Evolutionary conservation across 192 early-diverging fungal species (phyloP).

Genomic region (Coemansia reversa): DNA sequence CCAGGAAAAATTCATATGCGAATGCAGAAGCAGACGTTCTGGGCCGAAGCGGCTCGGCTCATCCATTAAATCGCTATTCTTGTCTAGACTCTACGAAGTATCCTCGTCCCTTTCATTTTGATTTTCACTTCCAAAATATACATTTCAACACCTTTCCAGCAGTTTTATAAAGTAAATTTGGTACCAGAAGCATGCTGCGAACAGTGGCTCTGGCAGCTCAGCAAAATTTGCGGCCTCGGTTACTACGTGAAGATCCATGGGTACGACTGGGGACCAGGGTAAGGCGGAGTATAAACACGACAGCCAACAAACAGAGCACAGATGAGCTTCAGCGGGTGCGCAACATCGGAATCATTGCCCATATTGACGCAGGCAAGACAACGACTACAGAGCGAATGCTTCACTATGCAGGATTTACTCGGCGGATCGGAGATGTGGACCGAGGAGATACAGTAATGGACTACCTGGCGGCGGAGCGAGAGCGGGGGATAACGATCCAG

Average conservation of each 20-base stretch:
- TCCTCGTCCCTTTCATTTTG: too few species aligned
- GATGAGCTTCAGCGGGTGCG: slow-evolving; percentile 48
- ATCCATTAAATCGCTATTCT: too few species aligned
- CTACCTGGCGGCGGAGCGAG: slow-evolving; percentile 82
- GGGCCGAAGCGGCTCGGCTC: too few species aligned
- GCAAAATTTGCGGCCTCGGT: too few species aligned
- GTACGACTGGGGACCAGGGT: neutral
- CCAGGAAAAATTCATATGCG: neutral
- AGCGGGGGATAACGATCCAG: slow-evolving; percentile 92
- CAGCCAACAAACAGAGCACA: slow-evolving; percentile 6
- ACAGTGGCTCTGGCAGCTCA: too few species aligned
- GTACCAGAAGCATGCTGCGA: too few species aligned
- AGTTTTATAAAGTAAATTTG: too few species aligned
- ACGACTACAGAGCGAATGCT: slow-evolving; percentile 98
- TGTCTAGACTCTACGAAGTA: too few species aligned
- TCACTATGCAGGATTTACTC: slow-evolving; percentile 89
- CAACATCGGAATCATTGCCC: slow-evolving; percentile 95
- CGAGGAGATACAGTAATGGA: slow-evolving; percentile 94
- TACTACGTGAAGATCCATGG: neutral
- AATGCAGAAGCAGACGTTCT: neutral
- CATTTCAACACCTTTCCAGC: too few species aligned
- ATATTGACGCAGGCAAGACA: slow-evolving; percentile 97
- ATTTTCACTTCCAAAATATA: too few species aligned
- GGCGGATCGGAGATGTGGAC: slow-evolving; percentile 88
- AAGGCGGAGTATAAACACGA: slow-evolving; percentile 1